Evolutionary conservation across 2,329 filamentous ascomycete species (phyloP), one percentile per base, ranked within the genome.

Genomic region (Chaetomiaceae sp.): DNA sequence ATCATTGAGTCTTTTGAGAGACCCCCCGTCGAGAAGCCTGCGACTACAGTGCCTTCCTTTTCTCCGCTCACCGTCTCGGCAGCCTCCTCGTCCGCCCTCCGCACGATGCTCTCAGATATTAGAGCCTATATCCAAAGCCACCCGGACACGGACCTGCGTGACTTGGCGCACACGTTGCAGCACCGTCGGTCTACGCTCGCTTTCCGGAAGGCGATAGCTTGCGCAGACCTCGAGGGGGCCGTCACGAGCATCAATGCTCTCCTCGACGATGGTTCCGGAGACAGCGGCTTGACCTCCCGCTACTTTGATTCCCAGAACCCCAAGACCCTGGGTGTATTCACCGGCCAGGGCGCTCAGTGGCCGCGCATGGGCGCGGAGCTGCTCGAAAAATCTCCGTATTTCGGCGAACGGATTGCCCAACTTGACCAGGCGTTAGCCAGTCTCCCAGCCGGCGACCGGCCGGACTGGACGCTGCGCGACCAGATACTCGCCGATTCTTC

Each of bases 341-440:
- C 64, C 3, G 67, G 67, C 4, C 67, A 68, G 51, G 67, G 66
- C 0, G 63, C 67, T 0, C 66, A 69, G 21, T 69, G 61, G 45
- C 16, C 62, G 0, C 32, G 53, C 2, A 69, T 71, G 69, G 66
- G 59, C 1, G 59, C 55, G 7, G 59, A 65, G 6, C 54, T 67
- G 2, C 29, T 69, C 5, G 5, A 47, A 18, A 3, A 9, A 0
- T 54, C 51, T 2, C 10, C 48, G 3, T 38, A 29, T 14, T 53
- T 25, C 9, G 16, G 21, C 5, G 11, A 41, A 11, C 43, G 14
- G 4, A 6, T 45, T 1, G 20, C 7, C 2, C 25, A 43, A 2
- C 47, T 58, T 0, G 56, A 57, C 4, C 2, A 6, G 11, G n/a
- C 16, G 0, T 54, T 62, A 1, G 21, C 27, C 11, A 11, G 5